phyloP scores from a whole-genome alignment of 768 basidiomycete genomes.

The Boletus insuetus region DNA sequence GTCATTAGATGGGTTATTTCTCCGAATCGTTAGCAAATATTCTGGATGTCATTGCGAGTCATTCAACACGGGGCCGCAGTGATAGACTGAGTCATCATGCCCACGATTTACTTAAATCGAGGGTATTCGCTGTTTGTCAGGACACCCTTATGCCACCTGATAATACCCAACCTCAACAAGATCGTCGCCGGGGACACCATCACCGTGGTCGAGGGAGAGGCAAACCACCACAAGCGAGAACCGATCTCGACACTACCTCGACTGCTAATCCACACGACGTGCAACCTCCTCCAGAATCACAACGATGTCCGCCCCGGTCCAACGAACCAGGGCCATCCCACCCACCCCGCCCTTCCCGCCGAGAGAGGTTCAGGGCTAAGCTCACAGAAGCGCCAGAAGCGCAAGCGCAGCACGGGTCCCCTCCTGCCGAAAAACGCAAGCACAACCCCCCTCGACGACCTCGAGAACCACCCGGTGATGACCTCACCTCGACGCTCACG shows the following conservation, averaged over 20 bases:
- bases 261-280: background rate
- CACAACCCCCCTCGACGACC: conserved; percentile 5
- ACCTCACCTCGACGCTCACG: conserved; percentile 73
- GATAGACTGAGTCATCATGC: conserved; percentile 4
- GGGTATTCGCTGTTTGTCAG: too few species aligned
- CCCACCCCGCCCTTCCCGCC: conserved; percentile 26
- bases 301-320: background rate
- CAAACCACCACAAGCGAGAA: background rate
- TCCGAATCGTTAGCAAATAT: conserved; percentile 38
- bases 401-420: background rate
- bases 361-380: conserved; percentile 35
- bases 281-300: background rate
- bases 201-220: conserved; percentile 7
- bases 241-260: too few species aligned
- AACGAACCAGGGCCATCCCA: background rate
- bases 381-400: conserved; percentile 28
- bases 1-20: conserved; percentile 50
- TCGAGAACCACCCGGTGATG: conserved; percentile 40
- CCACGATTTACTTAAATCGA: too few species aligned
- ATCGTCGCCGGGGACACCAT: background rate
- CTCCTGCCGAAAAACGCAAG: background rate
- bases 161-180: background rate
- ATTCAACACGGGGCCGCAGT: background rate
- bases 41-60: background rate
- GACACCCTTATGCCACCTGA: conserved; percentile 1